Conservation (phyloP, 106 monocot genomes). For the Allium cepa region DNA sequence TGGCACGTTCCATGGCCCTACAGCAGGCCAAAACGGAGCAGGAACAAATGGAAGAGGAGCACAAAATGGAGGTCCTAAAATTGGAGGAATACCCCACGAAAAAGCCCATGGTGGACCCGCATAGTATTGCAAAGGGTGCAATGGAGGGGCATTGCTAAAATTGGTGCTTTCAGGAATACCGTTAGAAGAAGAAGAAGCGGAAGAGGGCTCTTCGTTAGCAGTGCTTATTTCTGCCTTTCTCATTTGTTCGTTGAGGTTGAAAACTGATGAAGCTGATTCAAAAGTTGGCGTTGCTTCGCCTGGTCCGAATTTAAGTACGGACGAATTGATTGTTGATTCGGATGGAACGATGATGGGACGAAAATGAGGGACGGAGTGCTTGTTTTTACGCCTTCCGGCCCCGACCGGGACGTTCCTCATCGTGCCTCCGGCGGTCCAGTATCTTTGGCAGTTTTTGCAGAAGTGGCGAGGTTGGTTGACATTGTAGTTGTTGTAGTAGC, state of each 20-base stretch:
- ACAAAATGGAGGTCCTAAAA: constrained; percentile 53
- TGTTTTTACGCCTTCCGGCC: constrained; percentile 89
- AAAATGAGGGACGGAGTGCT: constrained; percentile 47
- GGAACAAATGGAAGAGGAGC: constrained; percentile 47
- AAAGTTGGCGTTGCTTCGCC: constrained; percentile 37
- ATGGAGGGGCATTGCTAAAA: constrained; percentile 15
- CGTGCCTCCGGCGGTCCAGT: constrained; percentile 97
- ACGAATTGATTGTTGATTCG: constrained; percentile 15
- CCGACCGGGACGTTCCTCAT: constrained; percentile 99
- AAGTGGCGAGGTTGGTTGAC: constrained; percentile 94
- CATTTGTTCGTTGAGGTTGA: constrained; percentile 44
- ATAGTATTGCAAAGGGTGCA: constrained; percentile 44
- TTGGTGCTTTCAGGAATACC: constrained; percentile 17
- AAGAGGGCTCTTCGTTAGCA: constrained; percentile 42
- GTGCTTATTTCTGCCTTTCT: constrained; percentile 18
- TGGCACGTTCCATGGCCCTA: constrained; percentile 35
- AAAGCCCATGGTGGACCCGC: constrained; percentile 58
- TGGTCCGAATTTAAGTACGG: constrained; percentile 47
- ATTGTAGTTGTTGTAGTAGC: constrained; percentile 97
- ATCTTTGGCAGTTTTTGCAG: constrained; percentile 96
- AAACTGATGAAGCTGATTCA: constrained; percentile 59
- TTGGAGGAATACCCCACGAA: constrained; percentile 40
- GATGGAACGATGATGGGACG: constrained; percentile 27
- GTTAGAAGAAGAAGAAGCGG: constrained; percentile 47
- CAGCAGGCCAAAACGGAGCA: constrained; percentile 47